phyloP scores from a whole-genome alignment of 2,329 filamentous ascomycete species.

The Hyphodiscus sp. region DNA sequence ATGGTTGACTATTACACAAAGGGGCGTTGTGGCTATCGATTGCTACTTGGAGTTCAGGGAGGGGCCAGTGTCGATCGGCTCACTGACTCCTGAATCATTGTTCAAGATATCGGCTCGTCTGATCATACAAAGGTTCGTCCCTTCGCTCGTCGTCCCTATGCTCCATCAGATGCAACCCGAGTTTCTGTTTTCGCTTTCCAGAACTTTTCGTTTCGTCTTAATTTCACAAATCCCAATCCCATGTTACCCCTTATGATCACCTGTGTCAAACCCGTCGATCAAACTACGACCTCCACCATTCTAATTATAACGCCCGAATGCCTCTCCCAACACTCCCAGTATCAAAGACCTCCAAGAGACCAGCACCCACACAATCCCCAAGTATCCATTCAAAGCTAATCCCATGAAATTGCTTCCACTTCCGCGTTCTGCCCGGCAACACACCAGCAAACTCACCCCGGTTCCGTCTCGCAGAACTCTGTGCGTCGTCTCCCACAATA shows the following conservation, averaged over 20 bases:
- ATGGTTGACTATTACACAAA: background rate
- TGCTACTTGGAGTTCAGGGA: background rate
- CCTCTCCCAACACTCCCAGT: conserved; percentile 67
- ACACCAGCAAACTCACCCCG: conserved; percentile 52
- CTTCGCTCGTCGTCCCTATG: no score
- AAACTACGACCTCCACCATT: background rate
- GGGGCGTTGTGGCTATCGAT: background rate
- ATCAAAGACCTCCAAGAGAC: conserved; percentile 67
- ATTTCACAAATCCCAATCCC: background rate
- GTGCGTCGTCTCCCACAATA: conserved; percentile 39
- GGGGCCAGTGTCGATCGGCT: background rate
- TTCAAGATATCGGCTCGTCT: no score
- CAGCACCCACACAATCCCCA: conserved; percentile 63
- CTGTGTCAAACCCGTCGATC: background rate
- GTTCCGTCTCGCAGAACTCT: conserved; percentile 41
- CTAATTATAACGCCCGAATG: conserved; percentile 38
- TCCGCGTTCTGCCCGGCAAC: conserved; percentile 54
- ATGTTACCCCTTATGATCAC: background rate
- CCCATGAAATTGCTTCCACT: conserved; percentile 66
- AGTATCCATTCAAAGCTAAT: conserved; percentile 66
- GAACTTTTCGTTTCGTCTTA: background rate
- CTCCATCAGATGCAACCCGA: no score
- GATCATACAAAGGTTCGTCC: no score
- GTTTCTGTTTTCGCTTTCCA: background rate
- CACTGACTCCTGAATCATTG: background rate